phyloP scores from a whole-genome alignment of 2,329 filamentous ascomycete species.

The Monilinia aucupariae region DNA sequence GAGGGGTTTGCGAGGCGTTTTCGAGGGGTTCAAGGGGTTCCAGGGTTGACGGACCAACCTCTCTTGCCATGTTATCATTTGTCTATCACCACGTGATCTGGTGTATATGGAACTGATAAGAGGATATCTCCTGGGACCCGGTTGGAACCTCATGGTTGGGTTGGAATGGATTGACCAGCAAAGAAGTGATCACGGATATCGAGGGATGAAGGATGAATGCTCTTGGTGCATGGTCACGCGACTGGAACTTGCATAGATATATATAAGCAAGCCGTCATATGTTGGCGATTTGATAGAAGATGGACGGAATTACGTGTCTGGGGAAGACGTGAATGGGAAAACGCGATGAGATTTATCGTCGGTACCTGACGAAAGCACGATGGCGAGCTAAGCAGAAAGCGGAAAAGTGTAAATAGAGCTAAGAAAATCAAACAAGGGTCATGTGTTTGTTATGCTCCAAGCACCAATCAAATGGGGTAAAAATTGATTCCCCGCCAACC shows the following conservation, averaged over 20 bases:
- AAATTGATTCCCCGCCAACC: conserved; percentile 7
- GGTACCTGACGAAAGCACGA: neutral
- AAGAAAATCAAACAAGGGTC: neutral
- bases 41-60: neutral
- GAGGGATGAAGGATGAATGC: neutral
- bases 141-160: too few relatives aligned
- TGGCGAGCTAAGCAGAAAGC: neutral
- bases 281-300: too few relatives aligned
- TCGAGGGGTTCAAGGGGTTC: neutral
- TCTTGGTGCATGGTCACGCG: too few relatives aligned
- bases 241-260: too few relatives aligned
- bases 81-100: conserved; percentile 15
- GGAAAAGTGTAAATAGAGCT: conserved; percentile 13
- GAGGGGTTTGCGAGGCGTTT: neutral
- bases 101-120: neutral
- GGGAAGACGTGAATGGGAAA: conserved; percentile 10
- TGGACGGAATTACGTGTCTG: too few relatives aligned
- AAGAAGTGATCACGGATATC: neutral
- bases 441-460: conserved; percentile 6
- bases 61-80: too few relatives aligned
- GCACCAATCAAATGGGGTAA: neutral
- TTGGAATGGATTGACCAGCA: too few relatives aligned
- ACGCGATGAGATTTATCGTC: neutral
- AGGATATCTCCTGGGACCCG: neutral
- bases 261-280: too few relatives aligned